Conservation (phyloP, 1,284 basidiomycete species). For the Cryptococcus sp. region DNA sequence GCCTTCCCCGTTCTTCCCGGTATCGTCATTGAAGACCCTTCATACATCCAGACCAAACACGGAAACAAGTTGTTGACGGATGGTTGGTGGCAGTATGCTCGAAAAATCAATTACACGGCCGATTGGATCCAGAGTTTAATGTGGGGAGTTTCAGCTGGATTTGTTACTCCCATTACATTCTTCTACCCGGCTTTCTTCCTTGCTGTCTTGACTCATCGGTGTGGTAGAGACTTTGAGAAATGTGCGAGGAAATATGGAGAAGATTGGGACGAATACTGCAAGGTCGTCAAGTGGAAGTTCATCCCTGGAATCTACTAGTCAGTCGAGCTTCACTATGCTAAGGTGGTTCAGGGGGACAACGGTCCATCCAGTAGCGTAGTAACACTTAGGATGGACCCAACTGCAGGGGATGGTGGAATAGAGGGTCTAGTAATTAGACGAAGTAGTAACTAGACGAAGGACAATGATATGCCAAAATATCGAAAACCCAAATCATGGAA, state of each 20-base stretch:
- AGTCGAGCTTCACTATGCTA: too few relatives aligned
- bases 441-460: neutral
- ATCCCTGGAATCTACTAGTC: slow-evolving; percentile 61
- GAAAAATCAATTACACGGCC: slow-evolving; percentile 58
- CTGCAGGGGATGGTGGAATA: too few relatives aligned
- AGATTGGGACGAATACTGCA: slow-evolving; percentile 87
- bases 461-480: neutral
- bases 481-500: neutral
- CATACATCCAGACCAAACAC: slow-evolving; percentile 88
- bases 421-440: neutral
- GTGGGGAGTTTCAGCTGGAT: slow-evolving; percentile 85
- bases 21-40: slow-evolving; percentile 80
- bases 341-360: too few relatives aligned
- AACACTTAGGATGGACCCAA: too few relatives aligned
- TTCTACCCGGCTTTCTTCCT: slow-evolving; percentile 95
- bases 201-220: slow-evolving; percentile 79
- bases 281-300: slow-evolving; percentile 79
- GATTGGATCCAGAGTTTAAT: slow-evolving; percentile 68
- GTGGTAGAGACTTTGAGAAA: slow-evolving; percentile 86
- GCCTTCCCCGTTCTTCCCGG: slow-evolving; percentile 94
- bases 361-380: too few relatives aligned
- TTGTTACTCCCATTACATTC: slow-evolving; percentile 82
- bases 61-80: slow-evolving; percentile 58
- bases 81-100: slow-evolving; percentile 65
- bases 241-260: slow-evolving; percentile 92